Base-by-base conservation (phyloP, 371 early-diverging fungal genomes). In the Massospora cicadina region DNA sequence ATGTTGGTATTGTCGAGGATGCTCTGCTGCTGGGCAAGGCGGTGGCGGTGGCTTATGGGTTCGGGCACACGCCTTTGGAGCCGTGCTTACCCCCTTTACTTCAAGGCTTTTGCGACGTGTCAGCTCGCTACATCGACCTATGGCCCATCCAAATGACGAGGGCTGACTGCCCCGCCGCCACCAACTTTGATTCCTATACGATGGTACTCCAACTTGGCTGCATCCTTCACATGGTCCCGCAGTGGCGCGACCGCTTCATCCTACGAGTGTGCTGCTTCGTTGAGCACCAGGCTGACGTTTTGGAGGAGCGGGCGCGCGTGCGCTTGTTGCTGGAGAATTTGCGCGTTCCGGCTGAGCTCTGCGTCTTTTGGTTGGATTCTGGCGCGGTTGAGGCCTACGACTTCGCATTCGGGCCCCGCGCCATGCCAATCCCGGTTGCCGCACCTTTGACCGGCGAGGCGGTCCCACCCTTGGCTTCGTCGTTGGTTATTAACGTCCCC, bases 131-230 rank as follows among this genome's bases (percentile, higher is more conserved):
- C 63, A 81, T 82, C 55, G 83, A 81, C 60, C 66, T 80, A 25
- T 81, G 83, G 85, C 83, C 85, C 0, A 81, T 82, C 63, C 81
- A 82, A 66, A 63, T 63, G 63, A 30, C 55, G 29, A 53, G 59
- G 54, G 27, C 58, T 24, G 66, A 69, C 32, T 17, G 27, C 28
- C 54, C 54, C 31, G 57, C 71, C 27, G 60, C 75, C 64, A 79
- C 79, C 24, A 80, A 79, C 58, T 82, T 83, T 74, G 81, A 81
- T 64, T 79, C 84, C 0, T 85, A 82, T 65, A 79, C 84, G 24
- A 76, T 85, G 79, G 84, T 85, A 3, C 71, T 85, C 33, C 85
- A 85, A 70, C 75, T 85, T 65, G 85, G 84, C 23, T 79, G 80
- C 12, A 81, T 85, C 30, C 65, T 85, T 63, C 79, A 81, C 55